Percentiles rank a stretch among this genome's conserved stretches.
Evolutionary conservation across 2,329 filamentous ascomycete species (phyloP).

Genomic region (Fusarium sp.): DNA sequence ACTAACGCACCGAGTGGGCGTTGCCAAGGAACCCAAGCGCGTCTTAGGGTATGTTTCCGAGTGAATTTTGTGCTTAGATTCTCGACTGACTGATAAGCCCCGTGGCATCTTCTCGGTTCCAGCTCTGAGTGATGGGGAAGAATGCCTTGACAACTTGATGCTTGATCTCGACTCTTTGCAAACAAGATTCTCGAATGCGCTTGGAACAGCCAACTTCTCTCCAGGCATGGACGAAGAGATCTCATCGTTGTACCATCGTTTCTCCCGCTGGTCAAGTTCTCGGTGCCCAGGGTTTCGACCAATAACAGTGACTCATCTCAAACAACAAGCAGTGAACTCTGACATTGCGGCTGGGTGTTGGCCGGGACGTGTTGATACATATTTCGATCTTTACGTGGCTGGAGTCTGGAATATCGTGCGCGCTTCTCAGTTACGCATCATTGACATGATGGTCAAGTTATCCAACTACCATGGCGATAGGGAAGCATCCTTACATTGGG

Average conservation of each 20-base stretch:
- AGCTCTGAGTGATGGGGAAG: neutral
- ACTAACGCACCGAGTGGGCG: neutral
- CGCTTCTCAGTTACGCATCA: neutral
- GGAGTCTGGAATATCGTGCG: neutral
- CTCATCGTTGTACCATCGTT: neutral
- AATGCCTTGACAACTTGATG: neutral
- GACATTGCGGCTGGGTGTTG: neutral
- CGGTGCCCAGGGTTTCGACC: neutral
- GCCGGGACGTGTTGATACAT: neutral
- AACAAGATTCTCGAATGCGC: neutral
- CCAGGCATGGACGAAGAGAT: neutral
- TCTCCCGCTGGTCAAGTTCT: neutral
- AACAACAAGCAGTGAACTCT: neutral
- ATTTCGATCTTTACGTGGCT: neutral
- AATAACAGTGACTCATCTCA: neutral
- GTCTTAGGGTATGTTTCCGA: neutral
- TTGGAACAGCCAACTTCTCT: neutral
- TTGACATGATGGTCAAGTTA: neutral
- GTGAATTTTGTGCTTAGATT: neutral
- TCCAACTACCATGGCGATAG: neutral
- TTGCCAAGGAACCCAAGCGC: neutral
- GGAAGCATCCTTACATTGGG: neutral
- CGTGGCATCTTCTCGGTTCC: neutral
- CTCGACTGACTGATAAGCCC: neutral
- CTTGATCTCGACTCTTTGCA: neutral